phyloP scores from a whole-genome alignment of 2,329 filamentous ascomycete genomes.

The Aspergillaceae sp. region DNA sequence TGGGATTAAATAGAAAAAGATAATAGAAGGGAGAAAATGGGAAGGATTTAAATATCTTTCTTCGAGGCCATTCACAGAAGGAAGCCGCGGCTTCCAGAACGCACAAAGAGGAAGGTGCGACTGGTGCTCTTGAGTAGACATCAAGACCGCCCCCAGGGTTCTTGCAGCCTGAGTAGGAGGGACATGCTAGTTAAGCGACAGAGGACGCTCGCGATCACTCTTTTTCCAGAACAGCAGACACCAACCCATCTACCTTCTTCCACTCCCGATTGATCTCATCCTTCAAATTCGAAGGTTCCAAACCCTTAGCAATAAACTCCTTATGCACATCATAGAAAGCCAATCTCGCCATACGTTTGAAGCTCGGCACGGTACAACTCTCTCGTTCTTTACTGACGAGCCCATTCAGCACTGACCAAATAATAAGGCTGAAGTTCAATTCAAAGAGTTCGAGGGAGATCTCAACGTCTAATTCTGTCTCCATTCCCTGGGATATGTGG shows the following conservation, averaged over 20 bases:
- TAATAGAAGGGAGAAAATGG: no score
- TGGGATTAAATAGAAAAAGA: no score
- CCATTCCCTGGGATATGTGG: constrained; percentile 17
- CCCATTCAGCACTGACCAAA: constrained; percentile 26
- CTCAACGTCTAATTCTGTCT: constrained; percentile 10
- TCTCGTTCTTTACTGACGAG: constrained; percentile 17
- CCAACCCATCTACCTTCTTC: constrained; percentile 40
- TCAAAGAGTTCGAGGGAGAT: constrained; percentile 14
- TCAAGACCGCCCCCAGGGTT: not conserved
- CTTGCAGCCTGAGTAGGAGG: no score
- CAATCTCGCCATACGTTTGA: constrained; percentile 17
- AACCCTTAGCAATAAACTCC: constrained; percentile 18
- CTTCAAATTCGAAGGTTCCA: constrained; percentile 17
- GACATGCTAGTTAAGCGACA: no score
- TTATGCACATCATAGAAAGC: constrained; percentile 20
- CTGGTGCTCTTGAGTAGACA: not conserved
- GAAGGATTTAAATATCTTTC: no score
- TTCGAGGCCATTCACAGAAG: no score
- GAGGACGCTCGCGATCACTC: not conserved
- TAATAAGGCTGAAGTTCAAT: constrained; percentile 23
- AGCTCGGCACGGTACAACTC: constrained; percentile 23
- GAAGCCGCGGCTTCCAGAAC: no score
- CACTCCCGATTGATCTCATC: constrained; percentile 33
- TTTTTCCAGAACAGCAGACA: not conserved
- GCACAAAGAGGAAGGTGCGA: not conserved